Evolutionary conservation across 176 grass and related monocot species (phyloP), one percentile per base, ranked within the genome.

Genomic region (Saccharum officinarum): DNA sequence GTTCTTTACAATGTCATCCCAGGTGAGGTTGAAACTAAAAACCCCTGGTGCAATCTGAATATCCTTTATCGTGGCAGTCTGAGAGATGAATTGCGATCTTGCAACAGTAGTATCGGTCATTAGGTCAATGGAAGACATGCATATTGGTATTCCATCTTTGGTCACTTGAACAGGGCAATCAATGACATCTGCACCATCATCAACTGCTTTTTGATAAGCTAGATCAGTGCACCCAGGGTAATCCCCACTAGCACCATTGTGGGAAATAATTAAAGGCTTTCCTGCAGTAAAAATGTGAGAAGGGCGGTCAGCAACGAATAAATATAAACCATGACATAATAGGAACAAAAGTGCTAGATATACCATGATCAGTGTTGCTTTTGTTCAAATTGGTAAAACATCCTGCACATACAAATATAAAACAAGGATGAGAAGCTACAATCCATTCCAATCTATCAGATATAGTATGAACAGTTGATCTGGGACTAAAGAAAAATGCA

Each of bases 11-110:
- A 96, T 96, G 60, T 99, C 97, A 84, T 84, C 76, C 94, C 90
- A 99, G n/a, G 97, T 94, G 55, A 99, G 84, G 85, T 99, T 96
- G 82, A 94, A 99, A 72, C 92, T 96, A 75, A 89, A 99, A 57
- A 99, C 75, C 69, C 97, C 97, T 87, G 38, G 9, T 6, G 5
- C 82, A 60, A 49, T 94, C 69, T 92, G 84, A 67, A 98, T 90
- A 59, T 96, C 71, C 39, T 87, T 91, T 10, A 96, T 84, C 57
- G 81, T 20, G 71, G 77, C 86, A 26, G 57, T 26, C 62, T 84
- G 83, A 33, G 82, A 79, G 26, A 67, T 69, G 28, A 90, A 99
- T 36, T 62, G 34, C 76, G 97, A 96, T 77, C 55, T 92, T 84
- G 66, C 81, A 33, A 99, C 86, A 54, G 86, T 99, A 70, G 97